phyloP scores from a whole-genome alignment of 2,329 filamentous ascomycete species.

The Eutypella sp. region DNA sequence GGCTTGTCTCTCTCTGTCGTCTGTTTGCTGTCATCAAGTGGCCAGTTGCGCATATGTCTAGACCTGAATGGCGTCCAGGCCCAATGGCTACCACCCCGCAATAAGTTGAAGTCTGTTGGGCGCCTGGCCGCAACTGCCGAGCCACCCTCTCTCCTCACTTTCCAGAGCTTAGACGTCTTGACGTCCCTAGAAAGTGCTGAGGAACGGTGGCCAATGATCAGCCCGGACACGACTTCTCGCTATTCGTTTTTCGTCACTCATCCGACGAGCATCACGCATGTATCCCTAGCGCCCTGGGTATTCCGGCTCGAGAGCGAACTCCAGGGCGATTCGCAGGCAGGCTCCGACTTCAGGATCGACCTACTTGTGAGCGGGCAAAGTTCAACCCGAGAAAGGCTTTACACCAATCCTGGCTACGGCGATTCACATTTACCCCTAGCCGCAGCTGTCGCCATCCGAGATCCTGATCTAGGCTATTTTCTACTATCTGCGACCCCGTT shows the following conservation, averaged over 20 bases:
- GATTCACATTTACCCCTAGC: constrained; percentile 46
- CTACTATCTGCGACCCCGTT: constrained; percentile 55
- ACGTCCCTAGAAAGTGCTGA: constrained; percentile 48
- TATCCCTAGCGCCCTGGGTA: constrained; percentile 59
- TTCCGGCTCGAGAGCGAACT: constrained; percentile 60
- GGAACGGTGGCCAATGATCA: constrained; percentile 60
- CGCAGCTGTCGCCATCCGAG: constrained; percentile 48
- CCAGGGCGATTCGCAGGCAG: constrained; percentile 48
- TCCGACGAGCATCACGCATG: constrained; percentile 52
- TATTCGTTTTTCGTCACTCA: constrained; percentile 62
- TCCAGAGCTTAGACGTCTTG: constrained; percentile 59
- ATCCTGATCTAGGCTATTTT: constrained; percentile 61
- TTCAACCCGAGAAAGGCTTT: constrained; percentile 51
- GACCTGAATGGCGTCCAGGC: constrained; percentile 59
- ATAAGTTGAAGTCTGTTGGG: constrained; percentile 40
- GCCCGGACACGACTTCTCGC: constrained; percentile 53
- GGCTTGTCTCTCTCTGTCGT: constrained; percentile 56
- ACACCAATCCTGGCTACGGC: constrained; percentile 43
- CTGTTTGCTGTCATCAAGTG: constrained; percentile 56
- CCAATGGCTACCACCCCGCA: constrained; percentile 59
- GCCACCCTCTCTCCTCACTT: constrained; percentile 50
- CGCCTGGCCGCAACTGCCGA: constrained; percentile 26
- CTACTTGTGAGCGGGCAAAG: constrained; percentile 55
- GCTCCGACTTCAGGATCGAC: constrained; percentile 57
- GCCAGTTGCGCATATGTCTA: constrained; percentile 56